Conservation (phyloP, 176 grass and related monocot genomes). For the Calamus simplicifolius region DNA sequence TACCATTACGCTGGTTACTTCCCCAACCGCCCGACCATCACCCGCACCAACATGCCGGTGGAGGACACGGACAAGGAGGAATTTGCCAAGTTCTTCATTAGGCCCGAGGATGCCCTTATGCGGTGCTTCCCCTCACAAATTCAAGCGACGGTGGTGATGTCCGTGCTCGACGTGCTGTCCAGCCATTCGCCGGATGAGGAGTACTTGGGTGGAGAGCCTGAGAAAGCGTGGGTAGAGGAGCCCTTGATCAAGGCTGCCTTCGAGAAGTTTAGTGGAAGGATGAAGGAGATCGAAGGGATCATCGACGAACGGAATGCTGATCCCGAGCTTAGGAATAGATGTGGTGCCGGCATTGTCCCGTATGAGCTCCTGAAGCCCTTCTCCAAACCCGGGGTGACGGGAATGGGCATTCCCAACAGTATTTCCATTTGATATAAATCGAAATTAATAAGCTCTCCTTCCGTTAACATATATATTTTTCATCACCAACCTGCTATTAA, state of each 20-base stretch:
- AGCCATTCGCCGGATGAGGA: constrained; percentile 86
- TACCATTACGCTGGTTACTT: constrained; percentile 81
- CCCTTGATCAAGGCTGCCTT: constrained; percentile 51
- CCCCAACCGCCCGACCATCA: constrained; percentile 58
- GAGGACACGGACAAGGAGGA: constrained; percentile 37
- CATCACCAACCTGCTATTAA: too few species aligned
- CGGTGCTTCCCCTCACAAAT: constrained; percentile 50
- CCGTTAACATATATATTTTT: too few species aligned
- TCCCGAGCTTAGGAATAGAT: constrained; percentile 43
- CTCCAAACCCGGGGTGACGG: constrained; percentile 68
- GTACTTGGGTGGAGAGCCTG: constrained; percentile 49
- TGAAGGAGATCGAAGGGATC: constrained; percentile 72
- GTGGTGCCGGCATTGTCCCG: constrained; percentile 62
- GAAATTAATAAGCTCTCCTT: too few species aligned
- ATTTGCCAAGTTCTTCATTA: constrained; percentile 29
- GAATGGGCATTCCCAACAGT: constrained; percentile 84
- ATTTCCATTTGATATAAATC: constrained; percentile 55
- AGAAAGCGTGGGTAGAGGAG: constrained; percentile 50
- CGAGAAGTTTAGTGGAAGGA: constrained; percentile 55
- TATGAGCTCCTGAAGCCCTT: constrained; percentile 84
- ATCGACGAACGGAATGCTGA: constrained; percentile 56
- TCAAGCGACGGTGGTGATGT: constrained; percentile 63
- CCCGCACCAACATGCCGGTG: constrained; percentile 60
- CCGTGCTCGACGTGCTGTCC: constrained; percentile 64
- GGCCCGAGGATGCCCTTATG: constrained; percentile 47